These are phyloP conservation scores for Lachnellula cervina DNA, from an alignment of 2,329 filamentous ascomycete genomes.

Conservation along the genomic window DNA sequence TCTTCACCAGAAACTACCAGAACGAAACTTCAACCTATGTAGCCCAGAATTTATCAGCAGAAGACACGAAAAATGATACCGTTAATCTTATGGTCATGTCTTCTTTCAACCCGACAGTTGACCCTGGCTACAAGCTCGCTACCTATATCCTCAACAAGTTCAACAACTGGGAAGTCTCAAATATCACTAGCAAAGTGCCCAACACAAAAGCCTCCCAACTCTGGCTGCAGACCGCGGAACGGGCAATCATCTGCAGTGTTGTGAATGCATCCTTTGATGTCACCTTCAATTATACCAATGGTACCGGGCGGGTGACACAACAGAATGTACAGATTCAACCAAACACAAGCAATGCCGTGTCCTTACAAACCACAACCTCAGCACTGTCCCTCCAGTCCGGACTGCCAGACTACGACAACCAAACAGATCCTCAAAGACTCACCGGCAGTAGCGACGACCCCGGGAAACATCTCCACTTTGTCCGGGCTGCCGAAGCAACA, in stretches of 20 bases:
- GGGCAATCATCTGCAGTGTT: constrained; percentile 7
- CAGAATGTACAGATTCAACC: too few relatives aligned
- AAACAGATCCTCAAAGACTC: not conserved
- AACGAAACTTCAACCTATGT: too few relatives aligned
- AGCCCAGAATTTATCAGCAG: too few relatives aligned
- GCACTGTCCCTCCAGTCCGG: not conserved
- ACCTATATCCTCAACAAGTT: not conserved
- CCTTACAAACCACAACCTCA: not conserved
- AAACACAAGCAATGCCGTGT: too few relatives aligned
- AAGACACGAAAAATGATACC: not conserved
- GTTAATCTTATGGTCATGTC: too few relatives aligned
- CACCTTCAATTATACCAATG: constrained; percentile 7
- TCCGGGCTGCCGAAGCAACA: not conserved
- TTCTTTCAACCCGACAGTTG: too few relatives aligned
- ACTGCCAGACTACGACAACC: not conserved
- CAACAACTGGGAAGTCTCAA: not conserved
- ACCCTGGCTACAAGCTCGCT: too few relatives aligned
- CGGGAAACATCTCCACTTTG: not conserved
- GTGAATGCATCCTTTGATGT: constrained; percentile 16
- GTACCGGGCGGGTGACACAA: not conserved
- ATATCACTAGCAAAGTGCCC: not conserved
- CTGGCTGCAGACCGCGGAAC: constrained; percentile 12
- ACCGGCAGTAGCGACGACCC: not conserved
- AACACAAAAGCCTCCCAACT: constrained; percentile 1
- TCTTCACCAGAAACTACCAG: too few relatives aligned